These are phyloP conservation scores for Auricularia cornea DNA, from an alignment of 768 basidiomycete species.

Conservation along the genomic window DNA sequence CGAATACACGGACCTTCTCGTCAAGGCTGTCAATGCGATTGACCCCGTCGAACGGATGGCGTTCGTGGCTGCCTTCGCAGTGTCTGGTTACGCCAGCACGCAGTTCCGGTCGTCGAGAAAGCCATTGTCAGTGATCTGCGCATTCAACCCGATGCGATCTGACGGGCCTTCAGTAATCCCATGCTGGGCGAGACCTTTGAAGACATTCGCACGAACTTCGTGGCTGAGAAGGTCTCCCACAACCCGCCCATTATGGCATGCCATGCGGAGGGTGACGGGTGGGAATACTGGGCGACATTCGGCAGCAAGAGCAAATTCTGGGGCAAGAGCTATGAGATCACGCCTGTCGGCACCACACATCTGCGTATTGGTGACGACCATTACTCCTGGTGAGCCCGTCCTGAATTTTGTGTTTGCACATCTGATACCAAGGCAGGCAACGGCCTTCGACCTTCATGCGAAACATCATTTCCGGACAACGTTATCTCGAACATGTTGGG, in stretches of 20 bases:
- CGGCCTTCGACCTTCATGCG: conserved; percentile 85
- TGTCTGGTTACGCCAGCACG: conserved; percentile 78
- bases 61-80: conserved; percentile 75
- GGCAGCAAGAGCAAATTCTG: conserved; percentile 83
- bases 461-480: conserved; percentile 84
- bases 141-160: not conserved
- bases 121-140: conserved; percentile 57
- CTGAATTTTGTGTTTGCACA: not conserved
- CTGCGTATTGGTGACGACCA: conserved; percentile 58
- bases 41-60: conserved; percentile 64
- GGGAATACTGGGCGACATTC: conserved; percentile 71
- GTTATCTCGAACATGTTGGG: conserved; percentile 82
- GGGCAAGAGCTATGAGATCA: conserved; percentile 88
- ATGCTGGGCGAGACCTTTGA: conserved; percentile 88
- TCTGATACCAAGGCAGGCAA: conserved; percentile 41
- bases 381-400: conserved; percentile 57
- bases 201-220: conserved; percentile 68
- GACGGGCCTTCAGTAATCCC: conserved; percentile 50
- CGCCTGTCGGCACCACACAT: conserved; percentile 64
- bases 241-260: conserved; percentile 79
- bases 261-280: conserved; percentile 71
- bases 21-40: conserved; percentile 46
- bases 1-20: conserved; percentile 66
- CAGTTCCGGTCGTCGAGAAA: conserved; percentile 74
- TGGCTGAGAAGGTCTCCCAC: conserved; percentile 83